phyloP scores from a whole-genome alignment of 192 early-diverging fungal genomes.

The Coemansia aciculifera region DNA sequence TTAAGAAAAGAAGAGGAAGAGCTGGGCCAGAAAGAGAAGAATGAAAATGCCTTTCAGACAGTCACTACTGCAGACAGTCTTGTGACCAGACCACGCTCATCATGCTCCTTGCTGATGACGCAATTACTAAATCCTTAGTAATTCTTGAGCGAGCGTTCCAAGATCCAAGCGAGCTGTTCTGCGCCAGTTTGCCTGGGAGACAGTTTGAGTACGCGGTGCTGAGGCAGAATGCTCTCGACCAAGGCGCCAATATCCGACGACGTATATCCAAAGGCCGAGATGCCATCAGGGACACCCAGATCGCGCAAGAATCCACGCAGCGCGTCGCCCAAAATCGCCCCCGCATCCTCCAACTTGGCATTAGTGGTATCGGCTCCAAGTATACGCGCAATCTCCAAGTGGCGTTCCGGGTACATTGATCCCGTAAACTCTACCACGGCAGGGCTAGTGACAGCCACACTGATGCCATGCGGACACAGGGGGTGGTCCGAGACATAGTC shows the following conservation, averaged over 20 bases:
- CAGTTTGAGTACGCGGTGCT: conserved; percentile 89
- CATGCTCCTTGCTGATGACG: conserved; percentile 2
- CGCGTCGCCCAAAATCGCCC: conserved; percentile 71
- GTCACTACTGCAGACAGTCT: background rate
- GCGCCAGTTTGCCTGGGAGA: conserved; percentile 63
- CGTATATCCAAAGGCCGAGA: conserved; percentile 74
- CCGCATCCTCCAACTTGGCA: conserved; percentile 69
- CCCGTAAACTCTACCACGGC: conserved; percentile 87
- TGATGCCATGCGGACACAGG: conserved; percentile 78
- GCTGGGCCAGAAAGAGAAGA: background rate
- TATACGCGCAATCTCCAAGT: conserved; percentile 75
- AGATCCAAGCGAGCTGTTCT: conserved; percentile 44
- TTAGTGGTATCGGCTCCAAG: conserved; percentile 71
- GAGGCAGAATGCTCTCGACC: conserved; percentile 84
- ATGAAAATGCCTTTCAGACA: background rate
- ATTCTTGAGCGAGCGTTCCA: conserved; percentile 52
- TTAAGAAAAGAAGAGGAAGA: background rate
- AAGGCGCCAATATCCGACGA: conserved; percentile 67
- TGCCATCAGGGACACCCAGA: conserved; percentile 81
- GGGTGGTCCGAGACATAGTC: conserved; percentile 76
- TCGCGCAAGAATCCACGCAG: conserved; percentile 73
- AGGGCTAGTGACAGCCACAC: conserved; percentile 88
- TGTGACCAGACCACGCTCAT: background rate
- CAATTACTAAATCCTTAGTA: conserved; percentile 13
- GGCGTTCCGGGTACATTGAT: conserved; percentile 78